Evolutionary conservation across 1,284 basidiomycete species (phyloP).

Genomic region (Anthracocystis panici-leucophaei): DNA sequence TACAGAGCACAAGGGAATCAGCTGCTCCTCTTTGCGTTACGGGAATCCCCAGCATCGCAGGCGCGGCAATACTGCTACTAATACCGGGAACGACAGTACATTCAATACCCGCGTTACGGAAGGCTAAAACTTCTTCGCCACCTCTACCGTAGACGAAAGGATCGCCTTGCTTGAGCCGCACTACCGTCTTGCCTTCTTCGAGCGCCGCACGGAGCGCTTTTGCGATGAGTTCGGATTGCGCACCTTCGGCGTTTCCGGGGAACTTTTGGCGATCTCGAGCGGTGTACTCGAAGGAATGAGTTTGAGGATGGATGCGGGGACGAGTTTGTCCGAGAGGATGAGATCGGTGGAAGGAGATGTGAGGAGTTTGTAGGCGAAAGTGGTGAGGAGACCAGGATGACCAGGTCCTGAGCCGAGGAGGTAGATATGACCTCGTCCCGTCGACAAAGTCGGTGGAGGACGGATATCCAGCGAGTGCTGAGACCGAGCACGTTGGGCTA

Average conservation of each 20-base stretch:
- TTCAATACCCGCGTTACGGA: slow-evolving; percentile 85
- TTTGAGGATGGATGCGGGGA: slow-evolving; percentile 86
- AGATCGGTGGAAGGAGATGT: slow-evolving; percentile 80
- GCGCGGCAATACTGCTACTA: slow-evolving; percentile 86
- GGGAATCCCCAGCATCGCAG: slow-evolving; percentile 88
- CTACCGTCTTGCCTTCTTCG: slow-evolving; percentile 82
- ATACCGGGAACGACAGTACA: slow-evolving; percentile 89
- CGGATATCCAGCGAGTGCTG: slow-evolving; percentile 57
- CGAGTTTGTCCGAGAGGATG: slow-evolving; percentile 96
- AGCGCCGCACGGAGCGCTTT: slow-evolving; percentile 84
- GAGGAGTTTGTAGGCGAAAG: slow-evolving; percentile 84
- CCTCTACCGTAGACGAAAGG: slow-evolving; percentile 93
- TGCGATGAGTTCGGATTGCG: slow-evolving; percentile 93
- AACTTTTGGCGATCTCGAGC: slow-evolving; percentile 91
- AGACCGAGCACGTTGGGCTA: slow-evolving; percentile 39
- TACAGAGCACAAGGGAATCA: slow-evolving; percentile 88
- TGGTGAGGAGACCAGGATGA: slow-evolving; percentile 89
- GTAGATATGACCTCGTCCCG: slow-evolving; percentile 70
- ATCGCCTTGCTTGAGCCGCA: slow-evolving; percentile 95
- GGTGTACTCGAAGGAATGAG: slow-evolving; percentile 79
- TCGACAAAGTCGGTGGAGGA: slow-evolving; percentile 24
- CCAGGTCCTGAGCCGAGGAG: slow-evolving; percentile 95
- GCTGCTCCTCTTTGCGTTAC: slow-evolving; percentile 95
- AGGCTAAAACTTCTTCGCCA: slow-evolving; percentile 93
- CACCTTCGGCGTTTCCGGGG: slow-evolving; percentile 94